Evolutionary conservation across 192 early-diverging fungal genomes (phyloP), one percentile per base, ranked within the genome.

Genomic region (Thoreauomyces humboldtii): DNA sequence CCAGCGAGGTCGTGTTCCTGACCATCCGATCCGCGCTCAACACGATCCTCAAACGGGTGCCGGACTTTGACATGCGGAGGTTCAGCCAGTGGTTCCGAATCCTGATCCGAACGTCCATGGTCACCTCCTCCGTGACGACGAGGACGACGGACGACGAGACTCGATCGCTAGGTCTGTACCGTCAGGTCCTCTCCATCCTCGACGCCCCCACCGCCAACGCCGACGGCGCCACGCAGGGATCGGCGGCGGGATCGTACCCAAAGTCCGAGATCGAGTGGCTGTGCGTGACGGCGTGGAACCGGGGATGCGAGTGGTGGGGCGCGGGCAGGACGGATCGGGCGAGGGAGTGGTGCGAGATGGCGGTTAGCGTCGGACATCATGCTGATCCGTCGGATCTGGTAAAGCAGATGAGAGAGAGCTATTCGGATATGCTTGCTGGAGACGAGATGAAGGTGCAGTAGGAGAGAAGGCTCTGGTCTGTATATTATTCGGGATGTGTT

Each of bases 71-170:
- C 31, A 15, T 69, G 34, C 4, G n/a, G 25, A 69, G 45, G 25
- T 69, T 69, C 24, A 69, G 67, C 35, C 67, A 69, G 54, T 69
- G 67, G 67, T 69, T 50, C 47, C 25, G 47, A 41, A 41, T 24
- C 47, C 47, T 24, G 7, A 19, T 50, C 22, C 22, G 22, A 50
- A 50, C 25, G 12, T 9, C 22, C 9, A 38, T 69, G 17, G 59
- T 58, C 6, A 69, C 67, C 15, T 45, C 67, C 7, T 35, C 62
- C 35, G 67, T 69, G 3, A 15, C 50, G 12, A 61, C 50, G 19
- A 50, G 38, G 31, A 22, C 44, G 3, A 48, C 67, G 34, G 59
- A n/a, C n/a, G n/a, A n/a, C n/a, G n/a, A n/a, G n/a, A n/a, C n/a
- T n/a, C n/a, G n/a, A n/a, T n/a, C 67, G 5, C n/a, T 61, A 17